A percentile compares a stretch with the other conserved stretches of the same genome.
Conservation (phyloP, 202 grass and related monocot species). For the Elaeis oleifera region DNA sequence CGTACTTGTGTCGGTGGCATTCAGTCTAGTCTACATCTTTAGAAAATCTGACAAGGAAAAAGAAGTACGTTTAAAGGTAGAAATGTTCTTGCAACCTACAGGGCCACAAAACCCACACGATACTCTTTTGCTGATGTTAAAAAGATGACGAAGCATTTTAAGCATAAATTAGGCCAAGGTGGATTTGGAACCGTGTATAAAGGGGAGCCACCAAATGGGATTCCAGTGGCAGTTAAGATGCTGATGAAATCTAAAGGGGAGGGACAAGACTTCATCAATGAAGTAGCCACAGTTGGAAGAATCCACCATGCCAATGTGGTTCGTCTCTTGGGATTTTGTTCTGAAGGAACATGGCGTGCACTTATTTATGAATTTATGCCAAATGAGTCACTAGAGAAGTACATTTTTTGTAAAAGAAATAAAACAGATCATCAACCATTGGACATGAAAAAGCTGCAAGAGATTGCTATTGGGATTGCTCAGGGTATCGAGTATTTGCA, state of each 20-base stretch:
- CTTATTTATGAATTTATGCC: constrained; percentile 71
- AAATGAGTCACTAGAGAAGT: constrained; percentile 56
- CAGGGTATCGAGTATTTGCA: too few species aligned
- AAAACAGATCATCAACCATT: neutral
- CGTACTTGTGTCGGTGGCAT: too few species aligned
- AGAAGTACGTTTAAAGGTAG: constrained; percentile 8
- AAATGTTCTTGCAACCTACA: constrained; percentile 25
- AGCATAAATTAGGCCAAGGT: constrained; percentile 36
- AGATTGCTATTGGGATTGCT: too few species aligned
- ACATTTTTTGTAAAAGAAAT: constrained; percentile 24
- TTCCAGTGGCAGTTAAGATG: constrained; percentile 41
- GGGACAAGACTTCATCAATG: constrained; percentile 56
- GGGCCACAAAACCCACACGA: constrained; percentile 19
- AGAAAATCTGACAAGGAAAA: too few species aligned
- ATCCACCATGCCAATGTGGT: constrained; percentile 66
- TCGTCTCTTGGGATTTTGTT: constrained; percentile 46
- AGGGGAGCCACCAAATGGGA: constrained; percentile 34
- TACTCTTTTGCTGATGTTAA: constrained; percentile 35
- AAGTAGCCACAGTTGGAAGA: constrained; percentile 55
- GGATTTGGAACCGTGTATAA: constrained; percentile 47
- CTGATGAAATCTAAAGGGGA: constrained; percentile 36
- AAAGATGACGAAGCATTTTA: constrained; percentile 37
- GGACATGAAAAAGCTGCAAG: neutral
- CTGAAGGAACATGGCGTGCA: constrained; percentile 28
- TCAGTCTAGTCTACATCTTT: too few species aligned